A percentile compares a stretch with the other conserved stretches of the same genome.
phyloP scores from a whole-genome alignment of 345 rosid species.

The Brassica rapa region DNA sequence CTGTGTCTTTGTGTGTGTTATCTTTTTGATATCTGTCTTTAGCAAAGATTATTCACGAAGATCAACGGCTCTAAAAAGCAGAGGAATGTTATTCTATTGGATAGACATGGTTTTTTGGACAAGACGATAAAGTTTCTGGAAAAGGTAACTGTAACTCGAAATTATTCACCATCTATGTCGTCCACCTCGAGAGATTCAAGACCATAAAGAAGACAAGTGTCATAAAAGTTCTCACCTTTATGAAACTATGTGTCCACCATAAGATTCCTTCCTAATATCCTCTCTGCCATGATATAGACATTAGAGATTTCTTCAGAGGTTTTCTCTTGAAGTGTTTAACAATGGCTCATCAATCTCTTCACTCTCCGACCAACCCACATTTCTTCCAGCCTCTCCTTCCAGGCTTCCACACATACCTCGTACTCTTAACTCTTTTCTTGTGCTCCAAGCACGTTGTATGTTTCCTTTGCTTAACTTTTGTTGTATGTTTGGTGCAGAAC shows the following conservation, averaged over 20 bases:
- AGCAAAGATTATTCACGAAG: constrained; percentile 29
- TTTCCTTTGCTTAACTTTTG: not conserved
- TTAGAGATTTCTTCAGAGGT: not conserved
- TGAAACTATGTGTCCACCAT: not conserved
- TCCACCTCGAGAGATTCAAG: constrained; percentile 14
- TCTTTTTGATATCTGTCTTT: not conserved
- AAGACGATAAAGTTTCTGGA: not conserved
- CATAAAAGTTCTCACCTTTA: constrained; percentile 11
- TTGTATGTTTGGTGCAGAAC: constrained; percentile 24
- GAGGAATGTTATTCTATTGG: constrained; percentile 7
- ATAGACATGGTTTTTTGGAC: not conserved
- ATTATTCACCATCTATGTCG: not conserved
- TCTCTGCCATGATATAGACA: not conserved
- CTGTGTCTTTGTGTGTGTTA: constrained; percentile 14
- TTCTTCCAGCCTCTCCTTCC: constrained; percentile 38
- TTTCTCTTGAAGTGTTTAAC: constrained; percentile 14
- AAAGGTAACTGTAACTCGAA: constrained; percentile 9
- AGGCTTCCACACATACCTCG: constrained; percentile 26
- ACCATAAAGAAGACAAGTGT: not conserved
- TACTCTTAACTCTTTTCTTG: constrained; percentile 1
- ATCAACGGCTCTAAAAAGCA: constrained; percentile 23
- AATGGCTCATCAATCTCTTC: constrained; percentile 27
- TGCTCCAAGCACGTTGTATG: not conserved
- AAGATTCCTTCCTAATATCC: not conserved
- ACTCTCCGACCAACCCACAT: constrained; percentile 23